phyloP scores from a whole-genome alignment of 163 green algal genomes.

The Volvox carteri region DNA sequence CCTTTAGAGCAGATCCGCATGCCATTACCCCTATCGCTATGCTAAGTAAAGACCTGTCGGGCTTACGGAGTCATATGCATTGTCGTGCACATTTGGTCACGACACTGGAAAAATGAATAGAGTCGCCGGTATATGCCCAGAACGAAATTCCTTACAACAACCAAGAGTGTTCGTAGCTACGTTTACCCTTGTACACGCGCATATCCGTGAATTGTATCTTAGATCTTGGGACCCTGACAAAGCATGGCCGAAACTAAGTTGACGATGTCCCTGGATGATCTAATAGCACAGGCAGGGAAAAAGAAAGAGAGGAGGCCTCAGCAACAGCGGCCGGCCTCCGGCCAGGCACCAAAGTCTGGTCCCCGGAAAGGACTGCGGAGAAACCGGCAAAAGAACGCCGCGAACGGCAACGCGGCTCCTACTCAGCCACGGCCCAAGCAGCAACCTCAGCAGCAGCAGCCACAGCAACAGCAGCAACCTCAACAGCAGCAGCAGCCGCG shows the following conservation, averaged over 20 bases:
- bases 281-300: slow-evolving; percentile 44
- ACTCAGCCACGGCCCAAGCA: slow-evolving; percentile 36
- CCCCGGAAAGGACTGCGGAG: slow-evolving; percentile 27
- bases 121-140: too few relatives aligned
- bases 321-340: neutral
- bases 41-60: too few relatives aligned
- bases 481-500: too few relatives aligned
- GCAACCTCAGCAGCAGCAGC: slow-evolving; percentile 6
- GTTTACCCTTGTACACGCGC: neutral
- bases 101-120: neutral
- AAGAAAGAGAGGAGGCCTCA: slow-evolving; percentile 19
- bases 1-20: too few relatives aligned
- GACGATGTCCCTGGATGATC: slow-evolving; percentile 35
- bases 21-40: too few relatives aligned
- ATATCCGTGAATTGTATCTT: neutral
- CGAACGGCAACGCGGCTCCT: neutral
- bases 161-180: neutral
- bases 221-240: neutral
- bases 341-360: neutral
- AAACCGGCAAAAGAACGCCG: slow-evolving; percentile 12
- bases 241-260: slow-evolving; percentile 40
- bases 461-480: slow-evolving; percentile 1
- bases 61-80: too few relatives aligned
- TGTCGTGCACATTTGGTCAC: neutral
- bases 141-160: too few relatives aligned